These are phyloP conservation scores for Penicillium sp. DNA, from an alignment of 2,329 filamentous ascomycete genomes.

Conservation along the genomic window DNA sequence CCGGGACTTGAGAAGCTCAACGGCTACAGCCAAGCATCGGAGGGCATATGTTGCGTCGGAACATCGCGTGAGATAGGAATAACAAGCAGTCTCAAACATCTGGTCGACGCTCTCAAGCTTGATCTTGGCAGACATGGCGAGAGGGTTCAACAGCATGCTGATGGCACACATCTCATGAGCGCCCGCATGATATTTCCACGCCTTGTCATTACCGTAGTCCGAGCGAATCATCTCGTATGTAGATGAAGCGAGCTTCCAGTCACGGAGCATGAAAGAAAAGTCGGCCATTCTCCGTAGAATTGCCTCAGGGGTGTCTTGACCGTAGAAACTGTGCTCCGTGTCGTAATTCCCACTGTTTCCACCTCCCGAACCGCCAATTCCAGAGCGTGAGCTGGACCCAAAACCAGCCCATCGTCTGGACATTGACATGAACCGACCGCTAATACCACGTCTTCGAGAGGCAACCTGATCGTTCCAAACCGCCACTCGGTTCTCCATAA, in stretches of 20 bases:
- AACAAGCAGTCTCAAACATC: slow-evolving; percentile 85
- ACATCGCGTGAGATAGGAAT: slow-evolving; percentile 89
- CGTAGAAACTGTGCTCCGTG: slow-evolving; percentile 74
- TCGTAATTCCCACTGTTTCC: slow-evolving; percentile 69
- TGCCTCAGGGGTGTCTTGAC: slow-evolving; percentile 80
- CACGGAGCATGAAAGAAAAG: slow-evolving; percentile 94
- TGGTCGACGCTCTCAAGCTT: slow-evolving; percentile 80
- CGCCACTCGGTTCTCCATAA: slow-evolving; percentile 90
- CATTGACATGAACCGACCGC: slow-evolving; percentile 90
- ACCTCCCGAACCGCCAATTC: slow-evolving; percentile 50
- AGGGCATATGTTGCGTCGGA: slow-evolving; percentile 76
- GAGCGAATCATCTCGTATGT: slow-evolving; percentile 87
- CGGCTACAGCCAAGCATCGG: slow-evolving; percentile 71
- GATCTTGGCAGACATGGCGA: slow-evolving; percentile 70
- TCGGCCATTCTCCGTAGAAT: slow-evolving; percentile 92
- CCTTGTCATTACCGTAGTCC: slow-evolving; percentile 94
- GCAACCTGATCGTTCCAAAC: slow-evolving; percentile 98
- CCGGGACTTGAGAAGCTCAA: slow-evolving; percentile 80
- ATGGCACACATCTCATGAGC: slow-evolving; percentile 94
- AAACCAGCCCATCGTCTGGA: slow-evolving; percentile 89
- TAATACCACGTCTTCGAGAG: slow-evolving; percentile 82
- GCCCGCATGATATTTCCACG: slow-evolving; percentile 92
- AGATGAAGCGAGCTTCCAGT: slow-evolving; percentile 89
- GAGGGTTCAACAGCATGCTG: slow-evolving; percentile 75
- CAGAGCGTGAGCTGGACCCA: slow-evolving; percentile 64